A percentile compares a stretch with the other conserved stretches of the same genome.
Conservation (phyloP, 805 yeast genomes). For the Tetrapisispora arboricola region DNA sequence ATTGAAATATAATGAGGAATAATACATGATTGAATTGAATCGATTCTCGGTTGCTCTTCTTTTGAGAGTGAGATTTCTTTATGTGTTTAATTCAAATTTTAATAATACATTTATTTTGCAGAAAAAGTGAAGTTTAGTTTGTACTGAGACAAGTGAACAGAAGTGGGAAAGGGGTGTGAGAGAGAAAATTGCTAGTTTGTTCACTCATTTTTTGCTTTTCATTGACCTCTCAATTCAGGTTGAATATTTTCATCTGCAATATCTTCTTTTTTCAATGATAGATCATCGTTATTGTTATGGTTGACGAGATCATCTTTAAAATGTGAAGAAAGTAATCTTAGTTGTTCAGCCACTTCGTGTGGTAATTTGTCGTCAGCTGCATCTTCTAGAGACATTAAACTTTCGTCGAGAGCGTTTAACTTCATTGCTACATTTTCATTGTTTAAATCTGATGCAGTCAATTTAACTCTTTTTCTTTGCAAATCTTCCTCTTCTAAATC, state of each 20-base stretch:
- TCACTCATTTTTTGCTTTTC: background rate
- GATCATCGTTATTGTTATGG: slow-evolving; percentile 10
- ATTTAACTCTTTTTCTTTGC: slow-evolving; percentile 8
- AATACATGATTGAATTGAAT: slow-evolving; percentile 3
- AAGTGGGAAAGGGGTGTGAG: no score
- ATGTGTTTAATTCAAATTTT: background rate
- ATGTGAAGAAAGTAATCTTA: slow-evolving; percentile 27
- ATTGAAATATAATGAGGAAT: background rate
- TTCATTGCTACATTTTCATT: slow-evolving; percentile 7
- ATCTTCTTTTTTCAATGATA: slow-evolving; percentile 13
- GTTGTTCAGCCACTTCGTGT: slow-evolving; percentile 29
- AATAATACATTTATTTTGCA: background rate
- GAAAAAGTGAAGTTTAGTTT: no score
- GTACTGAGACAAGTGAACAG: no score
- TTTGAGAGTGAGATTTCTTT: no score
- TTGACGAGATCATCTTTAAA: slow-evolving; percentile 26
- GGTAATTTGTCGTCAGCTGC: slow-evolving; percentile 26
- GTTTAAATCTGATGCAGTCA: background rate
- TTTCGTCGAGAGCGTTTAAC: slow-evolving; percentile 9
- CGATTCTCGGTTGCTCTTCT: no score
- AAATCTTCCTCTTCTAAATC: slow-evolving; percentile 8
- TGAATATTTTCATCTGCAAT: slow-evolving; percentile 29
- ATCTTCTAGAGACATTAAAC: slow-evolving; percentile 19
- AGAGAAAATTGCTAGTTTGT: no score
- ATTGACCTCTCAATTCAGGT: slow-evolving; percentile 29